Evolutionary conservation across 23 red algal genomes (phyloP), one percentile per base, ranked within the genome.

Genomic region (Porphyridium purpureum): DNA sequence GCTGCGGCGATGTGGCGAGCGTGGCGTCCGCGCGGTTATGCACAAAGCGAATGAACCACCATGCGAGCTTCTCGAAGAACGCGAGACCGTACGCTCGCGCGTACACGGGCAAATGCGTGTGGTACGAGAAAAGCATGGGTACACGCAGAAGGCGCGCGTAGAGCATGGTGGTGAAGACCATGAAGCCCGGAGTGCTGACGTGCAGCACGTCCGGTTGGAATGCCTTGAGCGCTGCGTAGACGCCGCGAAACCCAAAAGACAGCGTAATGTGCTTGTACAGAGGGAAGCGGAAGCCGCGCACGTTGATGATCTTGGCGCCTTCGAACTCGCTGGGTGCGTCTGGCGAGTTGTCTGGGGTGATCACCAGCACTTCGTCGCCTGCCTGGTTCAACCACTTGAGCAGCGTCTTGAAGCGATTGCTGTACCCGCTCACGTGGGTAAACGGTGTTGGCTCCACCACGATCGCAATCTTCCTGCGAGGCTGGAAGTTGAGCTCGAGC

Each of bases 181-280:
- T 62, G 25, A 84, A 84, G 8, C 87, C 87, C 23, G 87, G 87
- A 0, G 87, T 94, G 14, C 76, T 72, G 28, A 84, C 50, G 50
- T 94, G 87, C 30, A 94, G 79, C 27, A 94, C 67, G 47, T 94
- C 87, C 15, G 87, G 87, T 42, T 80, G 47, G 64, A 94, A 94
- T 11, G 61, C 57, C 32, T 68, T 54, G 26, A 94, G 53, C 21
- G 54, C 55, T 28, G 34, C 35, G 29, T 82, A 83, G 21, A 90
- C 87, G 46, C 77, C 61, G 21, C 57, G 38, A 26, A 84, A 30
- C 27, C 87, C 87, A 36, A 94, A 47, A 1, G 78, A 74, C 21
- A 94, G 63, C 2, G 70, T 78, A 59, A 94, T 94, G 25, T 64
- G 57, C 7, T 65, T 62, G 54, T 94, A 94, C 8, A 94, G 63